phyloP scores from a whole-genome alignment of 257 asterid species.

The Solanum medicagineum region DNA sequence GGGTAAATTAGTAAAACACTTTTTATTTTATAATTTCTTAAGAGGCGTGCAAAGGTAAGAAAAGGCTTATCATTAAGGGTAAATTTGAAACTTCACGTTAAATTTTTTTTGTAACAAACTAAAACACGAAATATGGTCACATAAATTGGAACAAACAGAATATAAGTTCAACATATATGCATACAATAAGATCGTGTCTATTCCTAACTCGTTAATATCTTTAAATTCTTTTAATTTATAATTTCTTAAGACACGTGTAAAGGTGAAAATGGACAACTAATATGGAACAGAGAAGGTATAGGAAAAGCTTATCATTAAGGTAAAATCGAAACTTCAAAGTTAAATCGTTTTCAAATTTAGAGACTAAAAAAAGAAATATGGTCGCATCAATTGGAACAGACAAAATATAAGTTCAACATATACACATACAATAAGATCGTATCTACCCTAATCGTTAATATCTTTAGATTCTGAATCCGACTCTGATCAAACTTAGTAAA shows the following conservation, averaged over 20 bases:
- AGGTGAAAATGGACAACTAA: background rate
- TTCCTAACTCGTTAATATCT: no score
- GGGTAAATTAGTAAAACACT: no score
- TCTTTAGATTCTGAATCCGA: background rate
- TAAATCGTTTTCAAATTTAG: no score
- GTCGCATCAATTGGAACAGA: background rate
- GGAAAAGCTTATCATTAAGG: no score
- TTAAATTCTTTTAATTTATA: no score
- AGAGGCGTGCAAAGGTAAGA: no score
- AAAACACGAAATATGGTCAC: background rate
- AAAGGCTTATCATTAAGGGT: background rate
- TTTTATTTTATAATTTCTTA: no score
- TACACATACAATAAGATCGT: background rate
- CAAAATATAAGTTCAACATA: background rate
- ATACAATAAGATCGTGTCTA: background rate
- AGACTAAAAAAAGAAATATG: background rate
- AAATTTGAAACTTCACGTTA: background rate
- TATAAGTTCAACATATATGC: background rate
- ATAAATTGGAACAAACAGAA: background rate
- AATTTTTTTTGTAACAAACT: background rate
- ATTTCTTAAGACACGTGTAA: no score
- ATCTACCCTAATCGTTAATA: background rate
- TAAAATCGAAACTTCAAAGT: no score
- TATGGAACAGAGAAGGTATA: no score
- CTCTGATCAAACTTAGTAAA: background rate